Percentiles rank a stretch among this genome's conserved stretches.
These are phyloP conservation scores for Zychaea mexicana DNA, from an alignment of 371 early-diverging fungal species.

Conservation along the genomic window DNA sequence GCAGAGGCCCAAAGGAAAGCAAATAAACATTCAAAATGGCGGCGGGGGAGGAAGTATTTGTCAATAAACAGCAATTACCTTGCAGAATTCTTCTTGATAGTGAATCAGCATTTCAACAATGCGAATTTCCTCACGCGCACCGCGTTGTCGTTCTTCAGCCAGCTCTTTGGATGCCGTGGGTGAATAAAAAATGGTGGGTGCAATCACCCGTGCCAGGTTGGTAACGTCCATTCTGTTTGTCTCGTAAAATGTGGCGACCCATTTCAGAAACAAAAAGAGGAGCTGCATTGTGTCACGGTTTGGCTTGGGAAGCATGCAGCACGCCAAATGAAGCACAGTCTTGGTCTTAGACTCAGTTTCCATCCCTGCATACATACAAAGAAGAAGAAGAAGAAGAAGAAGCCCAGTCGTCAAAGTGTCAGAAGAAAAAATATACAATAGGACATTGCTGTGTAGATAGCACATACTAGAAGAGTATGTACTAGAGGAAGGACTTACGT, in stretches of 20 bases:
- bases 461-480: too few relatives aligned
- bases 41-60: too few relatives aligned
- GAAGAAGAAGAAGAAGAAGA: too few relatives aligned
- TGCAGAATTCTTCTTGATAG: constrained; percentile 74
- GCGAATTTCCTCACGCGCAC: constrained; percentile 63
- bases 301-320: constrained; percentile 84
- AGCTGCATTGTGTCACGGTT: constrained; percentile 91
- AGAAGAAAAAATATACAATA: not conserved
- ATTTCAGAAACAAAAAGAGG: constrained; percentile 80
- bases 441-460: not conserved
- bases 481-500: constrained; percentile 35
- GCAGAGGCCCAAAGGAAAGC: not conserved
- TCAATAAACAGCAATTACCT: constrained; percentile 31
- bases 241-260: constrained; percentile 74
- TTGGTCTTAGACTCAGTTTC: constrained; percentile 47
- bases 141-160: constrained; percentile 54
- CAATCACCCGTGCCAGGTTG: constrained; percentile 91
- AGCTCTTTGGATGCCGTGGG: constrained; percentile 20
- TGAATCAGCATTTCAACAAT: constrained; percentile 75
- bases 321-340: constrained; percentile 73
- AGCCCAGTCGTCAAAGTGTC: too few relatives aligned
- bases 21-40: not conserved
- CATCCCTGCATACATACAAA: constrained; percentile 35
- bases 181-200: constrained; percentile 85
- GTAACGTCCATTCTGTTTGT: constrained; percentile 87